A percentile compares a stretch with the other conserved stretches of the same genome.
phyloP scores from a whole-genome alignment of 495 filamentous ascomycete species.

The Rhizodiscina lignyota region DNA sequence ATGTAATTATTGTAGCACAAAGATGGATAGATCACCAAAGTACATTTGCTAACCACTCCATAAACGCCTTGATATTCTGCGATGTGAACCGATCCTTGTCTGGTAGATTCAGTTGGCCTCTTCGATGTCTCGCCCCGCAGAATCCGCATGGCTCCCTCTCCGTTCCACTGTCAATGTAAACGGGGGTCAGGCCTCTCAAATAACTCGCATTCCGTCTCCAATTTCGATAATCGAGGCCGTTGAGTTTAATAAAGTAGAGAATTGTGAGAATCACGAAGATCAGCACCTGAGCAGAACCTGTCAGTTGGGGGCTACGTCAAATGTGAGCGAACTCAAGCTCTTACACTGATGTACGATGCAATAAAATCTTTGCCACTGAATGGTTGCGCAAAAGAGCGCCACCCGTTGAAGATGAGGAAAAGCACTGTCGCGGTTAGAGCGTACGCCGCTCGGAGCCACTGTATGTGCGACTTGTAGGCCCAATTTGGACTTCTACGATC shows the following conservation, averaged over 20 bases:
- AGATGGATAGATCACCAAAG: no score
- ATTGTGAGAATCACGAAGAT: neutral
- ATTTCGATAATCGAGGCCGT: neutral
- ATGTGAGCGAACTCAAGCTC: neutral
- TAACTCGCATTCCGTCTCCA: neutral
- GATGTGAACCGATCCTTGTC: neutral
- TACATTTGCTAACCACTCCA: conserved; percentile 1
- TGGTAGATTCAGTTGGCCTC: neutral
- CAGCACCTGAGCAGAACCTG: neutral
- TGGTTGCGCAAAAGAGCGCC: conserved; percentile 3
- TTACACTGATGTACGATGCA: conserved; percentile 3
- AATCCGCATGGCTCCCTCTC: neutral
- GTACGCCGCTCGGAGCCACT: conserved; percentile 4
- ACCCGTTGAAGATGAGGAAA: conserved; percentile 5
- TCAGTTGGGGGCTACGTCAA: neutral
- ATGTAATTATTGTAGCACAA: no score
- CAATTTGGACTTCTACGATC: conserved; percentile 4
- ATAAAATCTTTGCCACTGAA: conserved; percentile 2
- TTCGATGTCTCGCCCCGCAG: neutral
- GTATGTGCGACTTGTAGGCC: conserved; percentile 2
- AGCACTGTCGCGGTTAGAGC: neutral
- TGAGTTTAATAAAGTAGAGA: neutral
- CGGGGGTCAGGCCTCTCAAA: neutral
- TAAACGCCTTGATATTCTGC: neutral
- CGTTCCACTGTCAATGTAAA: neutral